Percentiles rank a stretch among this genome's conserved stretches.
Conservation (phyloP, 2,329 filamentous ascomycete genomes). For the Exophiala viscosa region DNA sequence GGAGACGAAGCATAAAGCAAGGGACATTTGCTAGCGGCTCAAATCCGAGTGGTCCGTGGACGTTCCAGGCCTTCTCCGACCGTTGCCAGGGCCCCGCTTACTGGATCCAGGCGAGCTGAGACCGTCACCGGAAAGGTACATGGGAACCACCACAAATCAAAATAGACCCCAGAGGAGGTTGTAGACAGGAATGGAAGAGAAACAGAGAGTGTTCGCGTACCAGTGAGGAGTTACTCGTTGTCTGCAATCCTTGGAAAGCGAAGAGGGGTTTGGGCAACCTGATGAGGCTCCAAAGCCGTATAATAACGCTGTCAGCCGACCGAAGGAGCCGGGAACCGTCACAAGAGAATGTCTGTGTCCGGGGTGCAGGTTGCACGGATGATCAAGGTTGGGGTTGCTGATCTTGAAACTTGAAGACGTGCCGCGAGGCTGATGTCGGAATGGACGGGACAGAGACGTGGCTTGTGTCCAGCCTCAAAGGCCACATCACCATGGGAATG, state of each 20-base stretch:
- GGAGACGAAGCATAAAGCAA: not conserved
- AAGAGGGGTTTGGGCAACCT: not conserved
- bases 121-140: not conserved
- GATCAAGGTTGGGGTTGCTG: not conserved
- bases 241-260: not conserved
- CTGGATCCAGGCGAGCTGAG: not conserved
- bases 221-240: not conserved
- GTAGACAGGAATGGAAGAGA: not conserved
- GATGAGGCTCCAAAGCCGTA: not conserved
- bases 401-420: not conserved
- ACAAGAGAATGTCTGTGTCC: not conserved
- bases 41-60: not conserved
- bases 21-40: not conserved
- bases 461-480: not conserved
- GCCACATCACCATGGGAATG: not conserved
- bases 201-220: not conserved
- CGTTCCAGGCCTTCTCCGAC: not conserved
- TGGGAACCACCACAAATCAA: not conserved
- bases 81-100: not conserved
- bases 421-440: not conserved
- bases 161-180: not conserved
- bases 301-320: not conserved
- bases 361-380: not conserved
- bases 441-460: not conserved
- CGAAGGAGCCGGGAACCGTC: not conserved